phyloP scores from a whole-genome alignment of 345 rosid species.

The Bruguiera gymnorhiza region DNA sequence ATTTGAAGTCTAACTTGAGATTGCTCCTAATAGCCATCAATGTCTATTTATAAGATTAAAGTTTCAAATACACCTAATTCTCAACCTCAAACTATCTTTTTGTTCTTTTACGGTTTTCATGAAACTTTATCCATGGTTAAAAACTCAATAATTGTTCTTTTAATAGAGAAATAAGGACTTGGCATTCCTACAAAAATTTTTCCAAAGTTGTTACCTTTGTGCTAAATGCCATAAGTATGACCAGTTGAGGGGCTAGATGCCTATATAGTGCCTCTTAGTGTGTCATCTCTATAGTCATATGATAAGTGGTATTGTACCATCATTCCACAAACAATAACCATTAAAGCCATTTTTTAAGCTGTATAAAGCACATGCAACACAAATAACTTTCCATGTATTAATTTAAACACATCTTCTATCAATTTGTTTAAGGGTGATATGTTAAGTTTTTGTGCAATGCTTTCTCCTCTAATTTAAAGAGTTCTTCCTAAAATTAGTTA shows the following conservation, averaged over 20 bases:
- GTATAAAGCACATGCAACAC: neutral
- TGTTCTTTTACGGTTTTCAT: neutral
- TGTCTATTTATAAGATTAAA: neutral
- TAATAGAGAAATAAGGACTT: too few species aligned
- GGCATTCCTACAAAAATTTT: too few species aligned
- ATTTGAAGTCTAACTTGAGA: too few species aligned
- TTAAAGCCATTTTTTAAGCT: neutral
- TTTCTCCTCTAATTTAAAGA: neutral
- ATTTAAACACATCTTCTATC: neutral
- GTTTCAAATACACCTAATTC: too few species aligned
- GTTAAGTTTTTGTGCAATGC: neutral
- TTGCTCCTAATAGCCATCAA: neutral
- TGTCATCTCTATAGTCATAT: neutral
- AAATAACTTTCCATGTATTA: neutral
- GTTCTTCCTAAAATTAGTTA: neutral
- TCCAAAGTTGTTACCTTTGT: too few species aligned
- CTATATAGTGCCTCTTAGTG: neutral
- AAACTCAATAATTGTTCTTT: neutral
- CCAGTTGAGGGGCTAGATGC: neutral
- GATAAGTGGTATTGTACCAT: neutral
- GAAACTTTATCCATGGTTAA: neutral
- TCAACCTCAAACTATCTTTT: neutral
- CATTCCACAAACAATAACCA: neutral
- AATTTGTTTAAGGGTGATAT: neutral
- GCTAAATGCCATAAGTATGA: too few species aligned